These are phyloP conservation scores for Inonotus obliquus DNA, from an alignment of 1,284 basidiomycete genomes.

Conservation along the genomic window DNA sequence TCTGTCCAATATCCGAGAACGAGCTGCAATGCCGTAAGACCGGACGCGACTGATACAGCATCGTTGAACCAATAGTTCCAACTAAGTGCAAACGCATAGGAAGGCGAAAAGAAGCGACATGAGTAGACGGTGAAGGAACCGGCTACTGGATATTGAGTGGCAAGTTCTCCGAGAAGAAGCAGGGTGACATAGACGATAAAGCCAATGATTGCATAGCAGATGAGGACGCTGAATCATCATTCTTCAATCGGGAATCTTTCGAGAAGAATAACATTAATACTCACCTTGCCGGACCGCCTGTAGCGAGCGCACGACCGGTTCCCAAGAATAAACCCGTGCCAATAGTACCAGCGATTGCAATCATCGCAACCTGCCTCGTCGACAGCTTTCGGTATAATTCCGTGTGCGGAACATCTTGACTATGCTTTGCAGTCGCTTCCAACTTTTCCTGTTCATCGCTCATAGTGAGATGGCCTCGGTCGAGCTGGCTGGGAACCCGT, in stretches of 20 bases:
- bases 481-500: background rate
- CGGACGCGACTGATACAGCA: conserved; percentile 72
- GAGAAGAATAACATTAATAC: background rate
- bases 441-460: background rate
- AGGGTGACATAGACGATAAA: conserved; percentile 71
- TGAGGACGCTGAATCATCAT: conserved; percentile 48
- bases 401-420: background rate
- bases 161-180: conserved; percentile 74
- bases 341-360: conserved; percentile 72
- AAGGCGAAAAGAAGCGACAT: conserved; percentile 73
- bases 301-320: conserved; percentile 65
- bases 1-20: conserved; percentile 67
- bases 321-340: conserved; percentile 25
- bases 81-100: conserved; percentile 59
- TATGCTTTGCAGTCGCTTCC: background rate
- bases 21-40: conserved; percentile 72
- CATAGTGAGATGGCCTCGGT: background rate
- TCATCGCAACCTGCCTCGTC: conserved; percentile 77
- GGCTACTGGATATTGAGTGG: conserved; percentile 76
- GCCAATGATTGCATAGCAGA: conserved; percentile 64
- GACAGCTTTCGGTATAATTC: conserved; percentile 48
- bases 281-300: conserved; percentile 58
- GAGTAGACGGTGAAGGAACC: conserved; percentile 76
- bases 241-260: background rate
- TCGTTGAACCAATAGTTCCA: conserved; percentile 88